Base-by-base conservation (phyloP, 805 yeast species). In the Candida lessepsii region DNA sequence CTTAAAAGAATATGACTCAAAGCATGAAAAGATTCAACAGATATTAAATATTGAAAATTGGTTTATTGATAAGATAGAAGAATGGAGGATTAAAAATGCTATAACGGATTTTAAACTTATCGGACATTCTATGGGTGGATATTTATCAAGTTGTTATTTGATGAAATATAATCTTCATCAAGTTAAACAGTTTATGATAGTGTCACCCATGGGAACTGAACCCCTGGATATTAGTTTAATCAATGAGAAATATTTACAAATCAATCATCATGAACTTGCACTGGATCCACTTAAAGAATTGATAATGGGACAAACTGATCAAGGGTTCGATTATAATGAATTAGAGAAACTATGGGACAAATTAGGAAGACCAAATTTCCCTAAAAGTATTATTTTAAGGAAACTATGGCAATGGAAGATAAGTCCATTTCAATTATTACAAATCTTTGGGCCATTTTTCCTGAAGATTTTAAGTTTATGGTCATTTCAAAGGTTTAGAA, bases 171-270 rank as follows among this genome's bases (percentile, higher is more conserved):
- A 63, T 37, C 52, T 53, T 9, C 44, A 45, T 14, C 47, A 38
- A 45, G 58, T 53, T 3, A 40, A 67, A 54, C 20, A 53, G 41
- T 29, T 55, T 46, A 26, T 58, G 51, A 30, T 58, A 13, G 69
- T 67, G 4, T 66, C 72, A 47, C 73, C 73, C 3, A 61, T 68
- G 71, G 73, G 73, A 3, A 66, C 73, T 1, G 73, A 68, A 41
- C 56, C 71, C 10, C 65, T 61, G 39, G 49, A 50, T 21, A 42
- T 47, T 13, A 66, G 72, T 42, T 59, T 67, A 45, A 49, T 68
- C 19, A 65, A 55, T 39, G 46, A 57, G 40, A 52, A 52, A 26
- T 47, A 53, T 30, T 56, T 55, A 37, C 68, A 63, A 39, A 56
- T 57, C 37, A 63, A 64, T 40, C 62, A 59, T 40, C 68, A 63